Evolutionary conservation across 2,329 filamentous ascomycete species (phyloP), one percentile per base, ranked within the genome.

Genomic region (Helotiales sp.): DNA sequence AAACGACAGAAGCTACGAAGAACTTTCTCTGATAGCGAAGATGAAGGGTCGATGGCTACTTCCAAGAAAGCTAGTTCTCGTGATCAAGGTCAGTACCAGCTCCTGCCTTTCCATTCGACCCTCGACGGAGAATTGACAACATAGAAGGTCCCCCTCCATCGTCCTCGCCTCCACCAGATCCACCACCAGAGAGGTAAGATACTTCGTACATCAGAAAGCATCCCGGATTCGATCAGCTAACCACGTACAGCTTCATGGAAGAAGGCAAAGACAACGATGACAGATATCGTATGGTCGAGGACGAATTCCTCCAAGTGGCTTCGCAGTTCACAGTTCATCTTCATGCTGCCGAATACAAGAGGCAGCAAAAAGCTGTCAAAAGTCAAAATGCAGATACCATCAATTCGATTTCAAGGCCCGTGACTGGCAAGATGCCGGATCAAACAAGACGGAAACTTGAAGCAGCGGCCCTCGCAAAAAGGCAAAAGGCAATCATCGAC

Each of bases 281-380:
- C 75, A 80, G 80, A 63, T 95, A 87, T 78, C 89, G 91, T 73
- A 94, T 95, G 90, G 92, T 96, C 0, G 92, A 95, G 77, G 92
- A 96, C 73, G 92, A 95, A 72, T 87, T 96, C 70, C 80, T 90
- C 22, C 80, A 85, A 17, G 86, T 88, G 0, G 92, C 92, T 0
- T 86, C 87, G 61, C 80, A 82, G 2, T 95, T 92, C 78, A 95
- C 92, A 0, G 84, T 85, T 5, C 91, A 93, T 77, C 84, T 95
- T 1, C 91, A 94, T 75, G 86, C 88, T n/a, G 90, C 88, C 17
- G 91, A 93, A 77, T 95, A 95, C 76, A 83, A 88, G 66, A 85
- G 89, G 3, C 84, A 92, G 52, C 91, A 90, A 77, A 79, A 81
- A 37, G 79, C 82, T 40, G 86, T 87, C 3, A 85, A 82, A 70